These are phyloP conservation scores for Solanum hybrid DNA, from an alignment of 305 asterid species.

Conservation along the genomic window DNA sequence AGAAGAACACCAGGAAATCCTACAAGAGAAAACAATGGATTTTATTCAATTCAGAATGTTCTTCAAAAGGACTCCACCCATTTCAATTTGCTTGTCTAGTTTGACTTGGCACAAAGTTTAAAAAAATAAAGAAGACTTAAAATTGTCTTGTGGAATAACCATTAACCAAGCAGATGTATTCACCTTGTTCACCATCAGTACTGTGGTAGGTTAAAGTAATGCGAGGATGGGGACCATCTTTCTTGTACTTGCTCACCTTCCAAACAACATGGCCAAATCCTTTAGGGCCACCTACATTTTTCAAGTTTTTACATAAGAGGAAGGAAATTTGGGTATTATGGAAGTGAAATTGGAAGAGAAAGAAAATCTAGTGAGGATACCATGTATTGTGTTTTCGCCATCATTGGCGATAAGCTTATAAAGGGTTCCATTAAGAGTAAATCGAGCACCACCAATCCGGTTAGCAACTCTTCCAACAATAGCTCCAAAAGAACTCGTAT, in stretches of 20 bases:
- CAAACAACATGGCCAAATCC: conserved; percentile 64
- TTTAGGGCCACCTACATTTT: conserved; percentile 46
- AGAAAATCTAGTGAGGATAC: conserved; percentile 19
- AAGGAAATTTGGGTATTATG: neutral
- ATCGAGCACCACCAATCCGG: conserved; percentile 58
- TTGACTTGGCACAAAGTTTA: neutral
- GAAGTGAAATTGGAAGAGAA: conserved; percentile 18
- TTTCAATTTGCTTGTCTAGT: neutral
- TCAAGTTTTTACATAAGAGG: neutral
- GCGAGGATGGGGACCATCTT: conserved; percentile 30
- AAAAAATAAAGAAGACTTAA: neutral
- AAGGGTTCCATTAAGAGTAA: conserved; percentile 37
- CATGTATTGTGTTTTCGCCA: conserved; percentile 65
- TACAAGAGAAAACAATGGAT: conserved; percentile 3
- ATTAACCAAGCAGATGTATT: neutral
- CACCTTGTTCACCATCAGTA: conserved; percentile 70
- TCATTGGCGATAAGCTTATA: conserved; percentile 57
- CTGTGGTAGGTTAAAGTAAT: conserved; percentile 53
- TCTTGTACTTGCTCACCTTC: conserved; percentile 44
- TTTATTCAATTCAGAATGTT: neutral
- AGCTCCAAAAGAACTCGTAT: conserved; percentile 61
- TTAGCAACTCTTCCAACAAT: conserved; percentile 82
- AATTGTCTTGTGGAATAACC: neutral
- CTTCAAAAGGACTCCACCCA: neutral
- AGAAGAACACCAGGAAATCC: conserved; percentile 65